A percentile compares a stretch with the other conserved stretches of the same genome.
Conservation (phyloP, 2,329 filamentous ascomycete genomes). For the Sarocladium kiliense region DNA sequence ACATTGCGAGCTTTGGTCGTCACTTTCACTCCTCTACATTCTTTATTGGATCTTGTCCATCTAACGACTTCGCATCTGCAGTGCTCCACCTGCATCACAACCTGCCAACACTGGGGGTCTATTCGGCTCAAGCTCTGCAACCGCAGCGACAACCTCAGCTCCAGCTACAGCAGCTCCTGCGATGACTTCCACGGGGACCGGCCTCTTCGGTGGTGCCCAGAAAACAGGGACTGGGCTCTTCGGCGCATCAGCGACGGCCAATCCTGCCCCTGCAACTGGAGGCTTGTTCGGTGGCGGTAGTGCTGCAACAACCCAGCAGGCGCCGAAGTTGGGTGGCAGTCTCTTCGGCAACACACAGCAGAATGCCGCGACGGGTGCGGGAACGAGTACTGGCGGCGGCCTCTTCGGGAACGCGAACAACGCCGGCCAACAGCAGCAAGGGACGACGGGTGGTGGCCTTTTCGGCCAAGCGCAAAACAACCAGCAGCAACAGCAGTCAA, state of each 20-base stretch:
- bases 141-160: neutral
- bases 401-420: conserved; percentile 17
- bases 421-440: conserved; percentile 11
- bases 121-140: conserved; percentile 27
- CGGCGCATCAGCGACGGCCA: conserved; percentile 13
- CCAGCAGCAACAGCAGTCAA: conserved; percentile 18
- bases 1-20: neutral
- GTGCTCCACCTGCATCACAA: conserved; percentile 16
- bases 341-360: conserved; percentile 25
- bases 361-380: conserved; percentile 3
- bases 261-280: conserved; percentile 10
- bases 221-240: conserved; percentile 18
- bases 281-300: conserved; percentile 25
- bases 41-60: conserved; percentile 8
- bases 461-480: conserved; percentile 19
- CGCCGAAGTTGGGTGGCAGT: conserved; percentile 19
- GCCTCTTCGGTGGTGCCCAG: conserved; percentile 2
- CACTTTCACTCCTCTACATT: conserved; percentile 5
- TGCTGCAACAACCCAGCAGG: conserved; percentile 22
- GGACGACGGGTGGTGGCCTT: conserved; percentile 16
- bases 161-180: conserved; percentile 16
- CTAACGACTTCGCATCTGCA: conserved; percentile 13
- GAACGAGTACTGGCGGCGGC: conserved; percentile 11
- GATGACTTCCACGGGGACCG: conserved; percentile 26
- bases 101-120: conserved; percentile 30